Evolutionary conservation across 1,139 yeast genomes (phyloP).

Genomic region (Scheffersomyces quercinus): DNA sequence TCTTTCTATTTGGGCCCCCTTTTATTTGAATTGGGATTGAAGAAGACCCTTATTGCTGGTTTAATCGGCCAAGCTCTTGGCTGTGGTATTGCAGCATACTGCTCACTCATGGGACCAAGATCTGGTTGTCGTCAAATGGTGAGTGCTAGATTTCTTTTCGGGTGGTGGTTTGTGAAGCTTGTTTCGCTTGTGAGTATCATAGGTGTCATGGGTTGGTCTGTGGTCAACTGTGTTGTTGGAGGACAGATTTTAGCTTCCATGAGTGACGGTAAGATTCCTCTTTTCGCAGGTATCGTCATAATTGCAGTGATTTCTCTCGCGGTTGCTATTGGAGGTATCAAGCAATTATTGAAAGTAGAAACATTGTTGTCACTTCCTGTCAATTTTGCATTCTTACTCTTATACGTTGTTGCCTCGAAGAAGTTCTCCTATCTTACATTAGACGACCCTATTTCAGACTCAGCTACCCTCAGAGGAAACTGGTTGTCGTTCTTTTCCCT

Average conservation of each 20-base stretch:
- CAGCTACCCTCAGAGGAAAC: slow-evolving; percentile 53
- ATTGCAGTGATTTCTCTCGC: slow-evolving; percentile 63
- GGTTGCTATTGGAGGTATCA: slow-evolving; percentile 76
- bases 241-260: slow-evolving; percentile 75
- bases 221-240: slow-evolving; percentile 81
- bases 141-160: slow-evolving; percentile 73
- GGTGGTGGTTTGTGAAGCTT: slow-evolving; percentile 79
- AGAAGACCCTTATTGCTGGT: slow-evolving; percentile 61
- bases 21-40: slow-evolving; percentile 65
- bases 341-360: slow-evolving; percentile 68
- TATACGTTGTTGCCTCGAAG: slow-evolving; percentile 67
- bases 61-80: slow-evolving; percentile 65
- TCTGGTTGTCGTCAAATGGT: slow-evolving; percentile 90
- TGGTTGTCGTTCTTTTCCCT: slow-evolving; percentile 75
- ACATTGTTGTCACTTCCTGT: slow-evolving; percentile 71
- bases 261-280: slow-evolving; percentile 61
- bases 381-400: slow-evolving; percentile 61
- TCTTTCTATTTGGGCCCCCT: slow-evolving; percentile 75
- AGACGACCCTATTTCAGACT: slow-evolving; percentile 41
- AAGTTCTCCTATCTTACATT: slow-evolving; percentile 46
- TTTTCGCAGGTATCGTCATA: slow-evolving; percentile 73
- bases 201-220: slow-evolving; percentile 86
- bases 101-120: slow-evolving; percentile 82
- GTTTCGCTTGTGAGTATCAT: slow-evolving; percentile 67
- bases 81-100: slow-evolving; percentile 74